Percentiles rank a stretch among this genome's conserved stretches.
phyloP scores from a whole-genome alignment of 2,329 filamentous ascomycete species.

The Trichoderma oligosporum region DNA sequence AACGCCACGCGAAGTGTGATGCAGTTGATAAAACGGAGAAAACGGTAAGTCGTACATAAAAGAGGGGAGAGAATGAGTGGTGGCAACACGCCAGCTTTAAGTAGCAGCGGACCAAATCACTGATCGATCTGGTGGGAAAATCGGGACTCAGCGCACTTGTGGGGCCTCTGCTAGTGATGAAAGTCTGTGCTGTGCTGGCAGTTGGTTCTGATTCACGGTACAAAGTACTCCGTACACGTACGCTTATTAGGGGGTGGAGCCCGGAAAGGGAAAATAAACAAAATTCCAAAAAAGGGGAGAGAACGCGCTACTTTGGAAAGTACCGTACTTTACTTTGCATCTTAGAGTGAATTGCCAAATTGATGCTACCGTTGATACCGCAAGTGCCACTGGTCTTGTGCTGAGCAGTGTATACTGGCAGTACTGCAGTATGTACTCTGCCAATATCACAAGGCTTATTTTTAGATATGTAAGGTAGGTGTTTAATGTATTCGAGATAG shows the following conservation, averaged over 20 bases:
- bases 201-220: background rate
- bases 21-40: background rate
- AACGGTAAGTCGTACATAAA: constrained; percentile 15
- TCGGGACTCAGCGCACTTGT: background rate
- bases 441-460: too few relatives aligned
- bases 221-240: too few relatives aligned
- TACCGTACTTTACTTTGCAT: too few relatives aligned
- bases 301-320: too few relatives aligned
- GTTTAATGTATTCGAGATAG: too few relatives aligned
- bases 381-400: too few relatives aligned
- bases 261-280: constrained; percentile 1
- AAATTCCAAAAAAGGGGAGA: too few relatives aligned
- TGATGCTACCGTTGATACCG: too few relatives aligned
- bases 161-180: background rate
- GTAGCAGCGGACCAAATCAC: constrained; percentile 37
- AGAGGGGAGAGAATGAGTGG: constrained; percentile 22
- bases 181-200: background rate
- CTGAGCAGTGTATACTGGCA: too few relatives aligned
- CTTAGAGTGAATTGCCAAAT: too few relatives aligned
- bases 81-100: constrained; percentile 37
- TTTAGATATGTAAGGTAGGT: too few relatives aligned
- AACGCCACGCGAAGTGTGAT: background rate
- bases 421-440: too few relatives aligned
- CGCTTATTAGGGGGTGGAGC: background rate
- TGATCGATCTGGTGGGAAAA: constrained; percentile 29